phyloP scores from a whole-genome alignment of 1,284 basidiomycete genomes.

The Leccinum pachyderme region DNA sequence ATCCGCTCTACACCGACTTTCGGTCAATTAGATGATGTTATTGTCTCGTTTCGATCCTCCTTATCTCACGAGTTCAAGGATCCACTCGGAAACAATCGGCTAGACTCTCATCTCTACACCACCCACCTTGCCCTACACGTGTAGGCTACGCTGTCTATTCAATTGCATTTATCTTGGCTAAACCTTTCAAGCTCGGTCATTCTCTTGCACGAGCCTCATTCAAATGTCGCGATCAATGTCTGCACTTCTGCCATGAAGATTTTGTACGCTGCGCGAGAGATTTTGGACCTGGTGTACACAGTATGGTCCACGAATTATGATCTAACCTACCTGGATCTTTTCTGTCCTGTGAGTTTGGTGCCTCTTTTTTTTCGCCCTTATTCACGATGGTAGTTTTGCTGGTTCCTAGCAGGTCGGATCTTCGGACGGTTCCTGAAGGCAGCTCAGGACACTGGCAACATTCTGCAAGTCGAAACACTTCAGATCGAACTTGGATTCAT shows the following conservation, averaged over 20 bases:
- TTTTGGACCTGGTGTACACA: conserved; percentile 65
- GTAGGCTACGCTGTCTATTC: conserved; percentile 40
- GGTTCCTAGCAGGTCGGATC: conserved; percentile 65
- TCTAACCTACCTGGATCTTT: conserved; percentile 9
- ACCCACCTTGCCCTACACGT: conserved; percentile 60
- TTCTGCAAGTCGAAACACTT: conserved; percentile 53
- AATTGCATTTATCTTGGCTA: conserved; percentile 6
- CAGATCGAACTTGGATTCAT: conserved; percentile 64
- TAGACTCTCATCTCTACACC: conserved; percentile 67
- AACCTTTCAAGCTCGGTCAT: conserved; percentile 51
- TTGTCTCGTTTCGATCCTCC: conserved; percentile 54
- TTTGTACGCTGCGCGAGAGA: conserved; percentile 58
- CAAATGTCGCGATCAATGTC: conserved; percentile 51
- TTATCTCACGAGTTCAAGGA: conserved; percentile 58
- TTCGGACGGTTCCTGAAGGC: conserved; percentile 62
- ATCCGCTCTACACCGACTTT: conserved; percentile 61
- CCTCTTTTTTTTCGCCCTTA: neutral
- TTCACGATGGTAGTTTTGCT: conserved; percentile 51
- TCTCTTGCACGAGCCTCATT: conserved; percentile 71
- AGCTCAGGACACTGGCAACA: conserved; percentile 50
- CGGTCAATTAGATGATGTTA: conserved; percentile 59
- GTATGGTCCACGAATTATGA: conserved; percentile 67
- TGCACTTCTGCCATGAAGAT: conserved; percentile 69
- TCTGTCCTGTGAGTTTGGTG: conserved; percentile 5
- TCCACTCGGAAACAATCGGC: conserved; percentile 52